phyloP scores from a whole-genome alignment of 2,329 filamentous ascomycete genomes.

The Hymenoscyphus occultus region DNA sequence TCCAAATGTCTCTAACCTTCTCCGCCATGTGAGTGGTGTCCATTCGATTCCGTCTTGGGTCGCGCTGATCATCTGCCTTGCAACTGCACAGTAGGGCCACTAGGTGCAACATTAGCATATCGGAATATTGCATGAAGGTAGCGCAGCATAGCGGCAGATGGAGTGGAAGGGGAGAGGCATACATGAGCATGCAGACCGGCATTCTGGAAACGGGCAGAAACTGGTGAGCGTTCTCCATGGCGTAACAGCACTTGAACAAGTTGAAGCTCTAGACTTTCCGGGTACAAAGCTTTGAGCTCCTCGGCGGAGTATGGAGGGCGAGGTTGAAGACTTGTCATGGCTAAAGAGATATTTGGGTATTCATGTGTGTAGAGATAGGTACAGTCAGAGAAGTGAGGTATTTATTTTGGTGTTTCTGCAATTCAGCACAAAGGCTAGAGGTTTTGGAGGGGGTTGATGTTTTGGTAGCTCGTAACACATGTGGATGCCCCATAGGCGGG shows the following conservation, averaged over 20 bases:
- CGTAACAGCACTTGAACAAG: constrained; percentile 85
- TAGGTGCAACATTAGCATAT: neutral
- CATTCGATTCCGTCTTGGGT: constrained; percentile 48
- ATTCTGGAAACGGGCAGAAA: constrained; percentile 85
- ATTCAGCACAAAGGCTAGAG: neutral
- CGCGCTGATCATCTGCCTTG: constrained; percentile 65
- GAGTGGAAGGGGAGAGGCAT: neutral
- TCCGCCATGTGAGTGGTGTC: constrained; percentile 52
- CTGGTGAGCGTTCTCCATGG: constrained; percentile 79
- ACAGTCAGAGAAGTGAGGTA: neutral
- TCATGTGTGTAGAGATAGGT: neutral
- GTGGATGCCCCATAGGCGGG: neutral
- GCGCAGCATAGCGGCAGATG: neutral
- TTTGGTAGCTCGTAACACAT: neutral
- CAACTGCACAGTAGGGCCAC: constrained; percentile 89
- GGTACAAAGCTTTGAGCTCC: constrained; percentile 81
- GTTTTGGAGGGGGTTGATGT: neutral
- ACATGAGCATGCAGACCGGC: constrained; percentile 57
- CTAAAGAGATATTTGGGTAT: neutral
- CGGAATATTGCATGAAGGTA: neutral
- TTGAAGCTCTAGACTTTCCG: constrained; percentile 73
- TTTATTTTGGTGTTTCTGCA: neutral
- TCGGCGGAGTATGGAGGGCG: constrained; percentile 74
- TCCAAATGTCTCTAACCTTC: constrained; percentile 81
- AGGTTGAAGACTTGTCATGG: constrained; percentile 76